Evolutionary conservation across 768 basidiomycete species (phyloP).

Genomic region (Rickenella mellea): DNA sequence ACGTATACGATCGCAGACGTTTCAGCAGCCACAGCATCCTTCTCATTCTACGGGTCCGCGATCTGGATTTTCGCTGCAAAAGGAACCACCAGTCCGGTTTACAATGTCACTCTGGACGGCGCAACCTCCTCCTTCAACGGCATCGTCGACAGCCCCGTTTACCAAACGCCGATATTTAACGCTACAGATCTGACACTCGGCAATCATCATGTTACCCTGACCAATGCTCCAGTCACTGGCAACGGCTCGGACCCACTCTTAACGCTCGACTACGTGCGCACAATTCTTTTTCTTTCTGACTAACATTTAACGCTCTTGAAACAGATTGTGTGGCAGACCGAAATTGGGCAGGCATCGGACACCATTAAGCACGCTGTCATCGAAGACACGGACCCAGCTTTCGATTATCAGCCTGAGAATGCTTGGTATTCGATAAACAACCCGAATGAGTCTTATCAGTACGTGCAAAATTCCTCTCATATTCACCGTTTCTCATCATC

Average conservation of each 20-base stretch:
- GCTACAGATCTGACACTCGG: constrained; percentile 21
- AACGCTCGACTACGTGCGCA: constrained; percentile 42
- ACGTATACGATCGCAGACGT: too few species aligned
- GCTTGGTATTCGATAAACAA: too few species aligned
- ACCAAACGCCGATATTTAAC: constrained; percentile 34
- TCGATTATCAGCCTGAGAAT: too few species aligned
- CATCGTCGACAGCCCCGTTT: constrained; percentile 16
- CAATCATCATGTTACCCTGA: constrained; percentile 28
- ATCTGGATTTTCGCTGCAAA: constrained; percentile 43
- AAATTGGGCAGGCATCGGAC: constrained; percentile 5
- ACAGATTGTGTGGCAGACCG: constrained; percentile 16
- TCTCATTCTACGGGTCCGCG: constrained; percentile 40
- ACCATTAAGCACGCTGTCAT: too few species aligned
- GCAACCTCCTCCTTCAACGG: constrained; percentile 19
- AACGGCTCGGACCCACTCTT: constrained; percentile 17
- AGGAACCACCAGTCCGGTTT: constrained; percentile 36
- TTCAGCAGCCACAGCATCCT: constrained; percentile 25
- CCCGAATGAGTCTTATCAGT: too few species aligned
- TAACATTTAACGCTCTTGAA: not conserved
- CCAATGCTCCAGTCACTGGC: constrained; percentile 16
- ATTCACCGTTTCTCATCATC: too few species aligned
- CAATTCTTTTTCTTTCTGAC: not conserved
- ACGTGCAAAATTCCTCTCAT: constrained; percentile 3
- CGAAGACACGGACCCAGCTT: too few species aligned
- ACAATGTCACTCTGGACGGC: constrained; percentile 32